Conservation (phyloP, 1,284 basidiomycete genomes). For the Salmacisia buchloeana region DNA sequence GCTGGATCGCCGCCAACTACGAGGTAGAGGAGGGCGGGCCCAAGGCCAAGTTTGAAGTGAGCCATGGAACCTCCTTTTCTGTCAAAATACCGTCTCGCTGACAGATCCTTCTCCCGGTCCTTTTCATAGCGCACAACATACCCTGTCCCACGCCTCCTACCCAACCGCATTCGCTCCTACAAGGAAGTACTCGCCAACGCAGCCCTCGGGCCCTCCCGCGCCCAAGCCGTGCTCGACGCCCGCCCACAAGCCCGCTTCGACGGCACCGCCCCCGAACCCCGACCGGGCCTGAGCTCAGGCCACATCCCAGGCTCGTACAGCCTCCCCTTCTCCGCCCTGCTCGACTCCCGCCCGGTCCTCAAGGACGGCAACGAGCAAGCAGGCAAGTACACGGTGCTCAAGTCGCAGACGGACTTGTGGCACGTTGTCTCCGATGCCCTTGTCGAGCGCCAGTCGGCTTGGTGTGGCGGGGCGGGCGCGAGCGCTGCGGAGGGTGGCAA, state of each 20-base stretch:
- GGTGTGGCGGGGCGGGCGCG: slow-evolving; percentile 62
- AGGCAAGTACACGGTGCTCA: slow-evolving; percentile 36
- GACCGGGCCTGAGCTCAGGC: slow-evolving; percentile 77
- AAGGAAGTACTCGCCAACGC: slow-evolving; percentile 75
- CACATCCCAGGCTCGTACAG: slow-evolving; percentile 85
- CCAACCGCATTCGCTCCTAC: slow-evolving; percentile 64
- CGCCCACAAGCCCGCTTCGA: slow-evolving; percentile 59
- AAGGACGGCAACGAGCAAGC: slow-evolving; percentile 48
- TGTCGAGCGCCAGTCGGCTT: slow-evolving; percentile 52
- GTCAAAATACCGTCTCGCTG: not conserved
- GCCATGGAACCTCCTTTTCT: not conserved
- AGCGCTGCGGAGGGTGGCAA: slow-evolving; percentile 52
- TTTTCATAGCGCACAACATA: slow-evolving; percentile 28
- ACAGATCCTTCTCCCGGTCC: not conserved
- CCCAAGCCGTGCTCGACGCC: slow-evolving; percentile 79
- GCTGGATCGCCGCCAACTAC: slow-evolving; percentile 31
- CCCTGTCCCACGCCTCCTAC: slow-evolving; percentile 58
- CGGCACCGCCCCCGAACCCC: slow-evolving; percentile 80
- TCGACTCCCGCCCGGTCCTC: slow-evolving; percentile 57
- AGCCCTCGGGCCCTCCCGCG: slow-evolving; percentile 54
- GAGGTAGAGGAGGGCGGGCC: slow-evolving; percentile 24
- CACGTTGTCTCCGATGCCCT: slow-evolving; percentile 62
- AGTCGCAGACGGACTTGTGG: slow-evolving; percentile 46
- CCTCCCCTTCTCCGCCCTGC: slow-evolving; percentile 74
- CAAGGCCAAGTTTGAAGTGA: slow-evolving; percentile 10